Base-by-base conservation (phyloP, 805 yeast species). In the Jamesozyma lodderae region DNA sequence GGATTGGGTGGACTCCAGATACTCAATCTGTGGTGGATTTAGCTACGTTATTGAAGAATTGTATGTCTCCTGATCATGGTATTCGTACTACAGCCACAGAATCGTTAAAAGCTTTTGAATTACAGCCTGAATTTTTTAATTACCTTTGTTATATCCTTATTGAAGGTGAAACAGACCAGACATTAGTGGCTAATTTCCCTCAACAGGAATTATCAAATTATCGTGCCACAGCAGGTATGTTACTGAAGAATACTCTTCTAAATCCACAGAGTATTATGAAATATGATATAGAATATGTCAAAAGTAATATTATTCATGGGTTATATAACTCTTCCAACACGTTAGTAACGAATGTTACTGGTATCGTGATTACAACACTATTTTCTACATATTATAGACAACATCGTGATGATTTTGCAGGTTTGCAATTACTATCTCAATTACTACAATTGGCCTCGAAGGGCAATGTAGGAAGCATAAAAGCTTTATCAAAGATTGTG, bases 211-310 rank as follows among this genome's bases (percentile, higher is more conserved):
- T 57, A 25, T 49, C 51, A 19, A 51, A 52, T 20, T 45, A 49
- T 35, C 70, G 96, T 37, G 95, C 95, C 1, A 79, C 94, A 0
- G 90, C 96, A 1, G 98, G 97, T 8, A 62, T 88, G 42, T 68
- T 79, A 52, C 70, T 92, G 59, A 90, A 92, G 56, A 90, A 88
- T 60, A 73, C 73, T 44, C 63, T 87, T n/a, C 51, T 74, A 27
- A 49, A 69, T 47, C 46, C 39, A 46, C 37, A 38, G 14, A 61
- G 47, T 52, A 38, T 42, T 9, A 6, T 41, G 14, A 42, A 40
- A 35, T 69, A 37, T 52, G 56, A 36, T 62, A 59, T 45, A 47
- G 66, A 59, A 8, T 69, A 73, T 48, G 66, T 79, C 26, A 67
- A 72, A 45, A 43, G 54, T n/a, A 51, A 62, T 38, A 60, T 71